These are phyloP conservation scores for Starmerella geochares DNA, from an alignment of 805 yeast genomes.

Conservation along the genomic window DNA sequence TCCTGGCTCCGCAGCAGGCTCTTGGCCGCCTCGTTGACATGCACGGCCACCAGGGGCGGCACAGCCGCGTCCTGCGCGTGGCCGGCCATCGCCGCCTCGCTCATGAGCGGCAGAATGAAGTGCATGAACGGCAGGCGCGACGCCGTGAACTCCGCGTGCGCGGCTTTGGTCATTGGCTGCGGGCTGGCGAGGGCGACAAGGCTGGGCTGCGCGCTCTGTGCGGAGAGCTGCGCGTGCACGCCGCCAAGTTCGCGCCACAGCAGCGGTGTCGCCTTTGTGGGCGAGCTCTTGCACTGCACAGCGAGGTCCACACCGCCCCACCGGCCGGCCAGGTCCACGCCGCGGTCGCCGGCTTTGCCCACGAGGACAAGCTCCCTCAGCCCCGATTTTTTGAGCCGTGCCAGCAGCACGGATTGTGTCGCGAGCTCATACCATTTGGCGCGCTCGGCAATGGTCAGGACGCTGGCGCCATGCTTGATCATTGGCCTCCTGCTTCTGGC, in stretches of 20 bases:
- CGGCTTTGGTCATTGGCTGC: slow-evolving; percentile 15
- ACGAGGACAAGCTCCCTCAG: slow-evolving; percentile 8
- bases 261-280: slow-evolving; percentile 5
- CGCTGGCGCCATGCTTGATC: slow-evolving; percentile 2
- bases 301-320: slow-evolving; percentile 10
- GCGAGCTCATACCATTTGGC: slow-evolving; percentile 12
- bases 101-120: slow-evolving; percentile 8
- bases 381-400: slow-evolving; percentile 1
- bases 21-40: slow-evolving; percentile 4
- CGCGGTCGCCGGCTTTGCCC: slow-evolving; percentile 18
- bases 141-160: slow-evolving; percentile 13
- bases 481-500: not conserved
- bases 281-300: slow-evolving; percentile 17
- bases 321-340: slow-evolving; percentile 14
- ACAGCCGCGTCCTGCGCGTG: not conserved
- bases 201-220: not conserved
- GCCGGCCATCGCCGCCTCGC: not conserved
- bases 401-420: slow-evolving; percentile 3
- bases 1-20: not conserved
- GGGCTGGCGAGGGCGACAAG: slow-evolving; percentile 15
- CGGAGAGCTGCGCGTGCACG: slow-evolving; percentile 4
- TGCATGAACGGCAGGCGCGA: slow-evolving; percentile 14
- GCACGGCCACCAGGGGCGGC: not conserved
- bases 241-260: slow-evolving; percentile 19
- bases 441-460: not conserved